A percentile compares a stretch with the other conserved stretches of the same genome.
Evolutionary conservation across 2,329 filamentous ascomycete species (phyloP).

Genomic region (Hypoxylon sp.): DNA sequence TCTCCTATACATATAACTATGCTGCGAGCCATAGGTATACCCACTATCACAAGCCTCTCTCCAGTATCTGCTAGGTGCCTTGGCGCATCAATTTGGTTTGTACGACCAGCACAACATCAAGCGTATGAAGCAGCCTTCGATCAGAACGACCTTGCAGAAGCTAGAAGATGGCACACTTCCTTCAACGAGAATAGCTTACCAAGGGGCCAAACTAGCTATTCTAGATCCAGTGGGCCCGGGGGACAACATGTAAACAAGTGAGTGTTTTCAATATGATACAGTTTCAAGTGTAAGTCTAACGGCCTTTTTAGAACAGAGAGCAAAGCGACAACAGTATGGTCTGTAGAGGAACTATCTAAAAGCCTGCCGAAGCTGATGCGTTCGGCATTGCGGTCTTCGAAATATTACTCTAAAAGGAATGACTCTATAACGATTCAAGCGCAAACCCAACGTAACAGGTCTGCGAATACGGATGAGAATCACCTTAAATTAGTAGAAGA

Average conservation of each 20-base stretch:
- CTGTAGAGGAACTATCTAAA: slow-evolving; percentile 63
- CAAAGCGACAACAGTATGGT: slow-evolving; percentile 70
- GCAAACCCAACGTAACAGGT: slow-evolving; percentile 68
- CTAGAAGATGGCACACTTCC: slow-evolving; percentile 65
- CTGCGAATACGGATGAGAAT: slow-evolving; percentile 69
- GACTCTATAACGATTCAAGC: slow-evolving; percentile 70
- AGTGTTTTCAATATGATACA: slow-evolving; percentile 39
- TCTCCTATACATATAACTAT: slow-evolving; percentile 9
- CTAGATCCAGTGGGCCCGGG: slow-evolving; percentile 73
- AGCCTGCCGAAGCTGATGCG: slow-evolving; percentile 66
- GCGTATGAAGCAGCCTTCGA: slow-evolving; percentile 67
- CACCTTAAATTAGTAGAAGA: slow-evolving; percentile 65
- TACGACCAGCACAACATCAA: slow-evolving; percentile 53
- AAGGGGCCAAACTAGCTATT: slow-evolving; percentile 67
- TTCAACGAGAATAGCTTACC: slow-evolving; percentile 64
- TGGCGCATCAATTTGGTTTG: slow-evolving; percentile 14
- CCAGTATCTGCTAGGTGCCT: not conserved
- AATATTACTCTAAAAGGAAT: slow-evolving; percentile 67
- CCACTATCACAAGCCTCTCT: not conserved
- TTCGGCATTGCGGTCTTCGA: slow-evolving; percentile 63
- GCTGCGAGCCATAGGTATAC: slow-evolving; percentile 21
- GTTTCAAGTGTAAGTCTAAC: slow-evolving; percentile 10
- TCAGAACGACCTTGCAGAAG: slow-evolving; percentile 65
- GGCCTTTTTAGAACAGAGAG: slow-evolving; percentile 67
- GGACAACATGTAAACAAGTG: slow-evolving; percentile 76